Conservation (phyloP, 768 basidiomycete genomes). For the Lactarius akahatsu region DNA sequence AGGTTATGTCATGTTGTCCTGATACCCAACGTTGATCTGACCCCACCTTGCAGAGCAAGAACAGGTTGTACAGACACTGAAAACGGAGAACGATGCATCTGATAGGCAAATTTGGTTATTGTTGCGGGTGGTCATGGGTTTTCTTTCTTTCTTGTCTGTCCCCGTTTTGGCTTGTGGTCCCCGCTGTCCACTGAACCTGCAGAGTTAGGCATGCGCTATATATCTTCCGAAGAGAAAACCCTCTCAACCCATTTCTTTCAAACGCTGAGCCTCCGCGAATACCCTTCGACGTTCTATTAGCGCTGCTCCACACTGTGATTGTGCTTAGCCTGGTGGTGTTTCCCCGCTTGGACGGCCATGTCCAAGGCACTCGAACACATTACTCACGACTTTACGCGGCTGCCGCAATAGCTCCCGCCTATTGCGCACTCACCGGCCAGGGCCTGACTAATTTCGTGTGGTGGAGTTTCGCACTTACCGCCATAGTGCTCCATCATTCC, state of each 20-base stretch:
- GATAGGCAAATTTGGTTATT: slow-evolving; percentile 44
- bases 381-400: slow-evolving; percentile 35
- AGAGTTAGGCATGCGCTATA: slow-evolving; percentile 35
- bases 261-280: slow-evolving; percentile 18
- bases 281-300: slow-evolving; percentile 20
- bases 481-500: slow-evolving; percentile 16
- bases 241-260: slow-evolving; percentile 46
- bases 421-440: slow-evolving; percentile 31
- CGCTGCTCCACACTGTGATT: slow-evolving; percentile 30
- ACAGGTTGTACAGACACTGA: slow-evolving; percentile 51
- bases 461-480: slow-evolving; percentile 25
- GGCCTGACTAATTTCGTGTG: slow-evolving; percentile 21
- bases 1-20: not conserved
- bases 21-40: not conserved
- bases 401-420: slow-evolving; percentile 47
- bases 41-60: slow-evolving; percentile 52
- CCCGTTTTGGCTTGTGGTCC: not conserved
- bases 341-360: not conserved
- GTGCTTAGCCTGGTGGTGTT: slow-evolving; percentile 14
- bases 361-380: not conserved
- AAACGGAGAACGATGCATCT: slow-evolving; percentile 43
- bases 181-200: not conserved
- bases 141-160: slow-evolving; percentile 22
- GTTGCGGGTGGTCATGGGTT: slow-evolving; percentile 35
- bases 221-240: slow-evolving; percentile 46